Conservation (phyloP, 306 rosid genomes). For the Trifolium pratense region DNA sequence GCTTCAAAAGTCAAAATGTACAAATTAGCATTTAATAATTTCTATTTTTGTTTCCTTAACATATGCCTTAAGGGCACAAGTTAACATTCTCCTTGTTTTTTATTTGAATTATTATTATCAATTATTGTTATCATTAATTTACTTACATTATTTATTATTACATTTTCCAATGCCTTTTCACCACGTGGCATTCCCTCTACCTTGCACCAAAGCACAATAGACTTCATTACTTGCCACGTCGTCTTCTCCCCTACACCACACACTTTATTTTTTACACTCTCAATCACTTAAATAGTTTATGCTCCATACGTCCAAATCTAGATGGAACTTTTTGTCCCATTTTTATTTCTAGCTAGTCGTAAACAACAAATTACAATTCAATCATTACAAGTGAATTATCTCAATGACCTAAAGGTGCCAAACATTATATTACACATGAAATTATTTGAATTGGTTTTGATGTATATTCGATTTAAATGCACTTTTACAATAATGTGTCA, state of each 20-base stretch:
- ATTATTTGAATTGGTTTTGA: neutral
- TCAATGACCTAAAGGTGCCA: neutral
- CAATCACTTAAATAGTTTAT: neutral
- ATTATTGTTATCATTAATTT: no score
- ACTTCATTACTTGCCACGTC: conserved; percentile 50
- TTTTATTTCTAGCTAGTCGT: neutral
- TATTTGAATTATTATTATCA: no score
- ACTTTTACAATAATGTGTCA: no score
- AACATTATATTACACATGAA: neutral
- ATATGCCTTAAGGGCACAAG: no score
- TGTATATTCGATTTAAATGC: neutral
- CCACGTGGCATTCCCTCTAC: conserved; percentile 48
- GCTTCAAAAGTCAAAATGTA: no score
- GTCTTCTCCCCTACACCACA: neutral
- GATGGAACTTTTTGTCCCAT: neutral
- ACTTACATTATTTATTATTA: neutral
- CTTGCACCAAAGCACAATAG: conserved; percentile 47
- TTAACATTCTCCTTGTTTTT: no score
- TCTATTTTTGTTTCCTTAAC: no score
- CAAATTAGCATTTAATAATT: no score
- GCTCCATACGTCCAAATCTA: neutral
- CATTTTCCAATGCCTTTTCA: conserved; percentile 23
- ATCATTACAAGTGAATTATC: neutral
- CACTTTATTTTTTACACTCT: neutral
- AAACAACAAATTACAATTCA: neutral